Evolutionary conservation across 495 filamentous ascomycete species (phyloP), one percentile per base, ranked within the genome.

Genomic region (Pseudoneurospora amorphoporcata): DNA sequence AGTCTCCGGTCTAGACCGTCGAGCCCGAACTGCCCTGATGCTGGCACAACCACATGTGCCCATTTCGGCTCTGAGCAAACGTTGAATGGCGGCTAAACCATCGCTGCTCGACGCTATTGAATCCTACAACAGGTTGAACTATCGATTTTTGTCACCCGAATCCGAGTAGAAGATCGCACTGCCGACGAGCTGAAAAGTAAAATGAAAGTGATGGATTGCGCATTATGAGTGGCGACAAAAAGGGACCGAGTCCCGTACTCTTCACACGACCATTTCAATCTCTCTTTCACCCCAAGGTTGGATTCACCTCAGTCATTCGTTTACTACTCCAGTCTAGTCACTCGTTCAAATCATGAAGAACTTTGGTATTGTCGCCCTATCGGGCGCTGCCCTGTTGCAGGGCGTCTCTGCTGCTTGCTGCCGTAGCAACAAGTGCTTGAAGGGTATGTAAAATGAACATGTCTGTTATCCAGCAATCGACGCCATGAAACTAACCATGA

Each of bases 321-420:
- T 72, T 53, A 37, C 53, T 8, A 40, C 53, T 61, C 23, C 53
- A 19, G 39, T 32, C 19, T 47, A 45, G 71, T 29, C 71, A 70
- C 41, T 72, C 71, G 32, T 70, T 72, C 47, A n/a, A 72, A 69
- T 39, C 41, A 72, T 72, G 71, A 72, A 69, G 65, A 72, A 69
- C 35, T 17, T 69, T 68, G 65, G 71, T 10, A 12, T 72, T 53
- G 42, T 47, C 39, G 65, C 68, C 35, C 47, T 72, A 35, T 45
- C 71, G 65, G 71, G 71, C 12, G 41, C 39, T 43, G 65, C 65
- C 41, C 23, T 72, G 39, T 39, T 72, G 32, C 71, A 72, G 23
- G 29, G 6, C 32, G 71, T 32, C 16, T 37, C 40, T 3, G 71
- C 71, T 47, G 39, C 40, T 69, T 72, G 68, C 19, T 72, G 71